A percentile compares a stretch with the other conserved stretches of the same genome.
phyloP scores from a whole-genome alignment of 169 alveolate species.

The Plasmodium coatneyi region DNA sequence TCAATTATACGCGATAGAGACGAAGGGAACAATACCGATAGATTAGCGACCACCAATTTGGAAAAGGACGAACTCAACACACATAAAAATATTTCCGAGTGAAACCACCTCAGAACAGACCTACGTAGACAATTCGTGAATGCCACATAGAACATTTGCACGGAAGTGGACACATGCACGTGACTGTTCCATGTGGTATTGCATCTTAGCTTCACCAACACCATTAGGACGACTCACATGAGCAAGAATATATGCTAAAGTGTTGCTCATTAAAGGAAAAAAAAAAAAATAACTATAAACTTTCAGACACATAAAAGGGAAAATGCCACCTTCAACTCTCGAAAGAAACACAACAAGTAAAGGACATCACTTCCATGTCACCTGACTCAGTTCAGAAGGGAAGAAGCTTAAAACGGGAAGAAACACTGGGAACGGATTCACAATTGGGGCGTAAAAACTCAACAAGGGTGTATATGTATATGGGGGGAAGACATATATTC shows the following conservation, averaged over 20 bases:
- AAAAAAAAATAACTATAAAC: background rate
- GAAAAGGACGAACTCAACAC: background rate
- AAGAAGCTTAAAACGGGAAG: background rate
- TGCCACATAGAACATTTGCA: background rate
- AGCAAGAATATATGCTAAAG: background rate
- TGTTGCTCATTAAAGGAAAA: background rate
- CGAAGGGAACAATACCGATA: background rate
- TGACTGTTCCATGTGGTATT: background rate
- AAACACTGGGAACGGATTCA: background rate
- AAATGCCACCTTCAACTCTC: background rate
- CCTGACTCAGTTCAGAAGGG: background rate
- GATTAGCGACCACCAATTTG: background rate
- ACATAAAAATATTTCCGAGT: background rate
- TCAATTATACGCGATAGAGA: background rate
- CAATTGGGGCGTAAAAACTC: background rate
- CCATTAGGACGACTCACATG: background rate
- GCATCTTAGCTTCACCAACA: background rate
- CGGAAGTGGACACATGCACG: background rate
- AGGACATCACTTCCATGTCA: background rate
- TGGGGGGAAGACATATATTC: background rate
- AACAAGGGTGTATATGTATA: background rate
- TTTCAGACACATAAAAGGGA: background rate
- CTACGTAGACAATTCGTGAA: background rate
- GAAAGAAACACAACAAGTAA: background rate
- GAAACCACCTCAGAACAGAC: background rate